phyloP scores from a whole-genome alignment of 2,329 filamentous ascomycete species.

The Fonsecaea monophora region DNA sequence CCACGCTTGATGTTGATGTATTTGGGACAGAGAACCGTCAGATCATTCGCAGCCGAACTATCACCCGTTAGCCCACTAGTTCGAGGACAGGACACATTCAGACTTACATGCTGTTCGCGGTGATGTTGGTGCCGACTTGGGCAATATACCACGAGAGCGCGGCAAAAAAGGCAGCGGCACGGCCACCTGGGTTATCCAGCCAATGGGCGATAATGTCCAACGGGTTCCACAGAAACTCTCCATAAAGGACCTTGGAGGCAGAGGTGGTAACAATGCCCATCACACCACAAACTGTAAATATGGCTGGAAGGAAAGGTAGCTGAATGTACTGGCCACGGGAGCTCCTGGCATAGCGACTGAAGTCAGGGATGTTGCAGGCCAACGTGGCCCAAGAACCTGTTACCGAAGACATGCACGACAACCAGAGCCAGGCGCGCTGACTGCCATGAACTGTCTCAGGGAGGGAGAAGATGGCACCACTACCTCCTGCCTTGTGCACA shows the following conservation, averaged over 20 bases:
- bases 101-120: slow-evolving; percentile 55
- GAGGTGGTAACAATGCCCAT: slow-evolving; percentile 66
- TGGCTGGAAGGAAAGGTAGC: slow-evolving; percentile 55
- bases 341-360: slow-evolving; percentile 49
- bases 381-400: slow-evolving; percentile 48
- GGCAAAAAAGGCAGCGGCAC: slow-evolving; percentile 57
- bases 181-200: slow-evolving; percentile 42
- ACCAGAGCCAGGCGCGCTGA: slow-evolving; percentile 57
- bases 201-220: slow-evolving; percentile 50
- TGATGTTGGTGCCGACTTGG: slow-evolving; percentile 62
- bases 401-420: slow-evolving; percentile 38
- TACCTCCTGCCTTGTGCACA: slow-evolving; percentile 56
- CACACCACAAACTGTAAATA: slow-evolving; percentile 58
- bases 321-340: slow-evolving; percentile 51
- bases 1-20: slow-evolving; percentile 62
- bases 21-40: slow-evolving; percentile 59
- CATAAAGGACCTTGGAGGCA: slow-evolving; percentile 46
- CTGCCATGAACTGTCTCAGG: slow-evolving; percentile 56
- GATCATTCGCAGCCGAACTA: slow-evolving; percentile 50
- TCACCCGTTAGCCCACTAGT: neutral
- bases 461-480: slow-evolving; percentile 56
- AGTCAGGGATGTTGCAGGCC: slow-evolving; percentile 63
- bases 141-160: slow-evolving; percentile 62
- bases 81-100: neutral
- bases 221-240: slow-evolving; percentile 54